Evolutionary conservation across 495 filamentous ascomycete species (phyloP), one percentile per base, ranked within the genome.

Genomic region (Podospora didyma): DNA sequence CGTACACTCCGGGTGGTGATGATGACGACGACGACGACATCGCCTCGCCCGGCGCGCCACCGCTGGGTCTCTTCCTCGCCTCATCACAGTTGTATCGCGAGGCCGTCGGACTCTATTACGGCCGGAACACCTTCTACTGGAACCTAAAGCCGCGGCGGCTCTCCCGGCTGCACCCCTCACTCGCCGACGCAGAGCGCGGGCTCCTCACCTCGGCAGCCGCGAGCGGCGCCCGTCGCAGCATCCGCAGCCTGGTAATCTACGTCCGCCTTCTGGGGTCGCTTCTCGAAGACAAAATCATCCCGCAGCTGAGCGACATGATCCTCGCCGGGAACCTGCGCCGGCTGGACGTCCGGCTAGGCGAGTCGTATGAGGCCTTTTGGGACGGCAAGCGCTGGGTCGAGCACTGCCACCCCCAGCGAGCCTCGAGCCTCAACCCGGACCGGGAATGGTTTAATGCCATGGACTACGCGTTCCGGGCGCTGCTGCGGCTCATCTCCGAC

Each of bases 21-120:
- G 46, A 17, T 12, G 53, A 41, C 45, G 45, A 23, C n/a, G 26
- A 31, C 26, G 26, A 31, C 9, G 26, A 9, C 4, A 4, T 9
- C 9, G 26, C 9, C 26, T 31, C 26, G 26, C 9, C 26, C 9
- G 9, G 9, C 26, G 26, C 26, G 26, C 60, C 57, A 37, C 62
- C 62, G 14, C 9, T 68, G 7, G 56, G 58, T 50, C 35, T 71
- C 24, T 71, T 74, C 57, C 68, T 70, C 46, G 68, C 66, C 23
- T 71, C 58, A 22, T 56, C 63, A 37, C 57, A 68, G 53, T 60
- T 72, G 49, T 66, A 71, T 45, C 62, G 64, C 28, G 66, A 68
- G 34, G 68, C 71, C 16, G 67, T 59, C 5, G 64, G 61, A 17
- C 61, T 73, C 21, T 72, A 71, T 54, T 74, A 74, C 52, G 51